phyloP scores from a whole-genome alignment of 768 basidiomycete species.

The Lentinula edodes region DNA sequence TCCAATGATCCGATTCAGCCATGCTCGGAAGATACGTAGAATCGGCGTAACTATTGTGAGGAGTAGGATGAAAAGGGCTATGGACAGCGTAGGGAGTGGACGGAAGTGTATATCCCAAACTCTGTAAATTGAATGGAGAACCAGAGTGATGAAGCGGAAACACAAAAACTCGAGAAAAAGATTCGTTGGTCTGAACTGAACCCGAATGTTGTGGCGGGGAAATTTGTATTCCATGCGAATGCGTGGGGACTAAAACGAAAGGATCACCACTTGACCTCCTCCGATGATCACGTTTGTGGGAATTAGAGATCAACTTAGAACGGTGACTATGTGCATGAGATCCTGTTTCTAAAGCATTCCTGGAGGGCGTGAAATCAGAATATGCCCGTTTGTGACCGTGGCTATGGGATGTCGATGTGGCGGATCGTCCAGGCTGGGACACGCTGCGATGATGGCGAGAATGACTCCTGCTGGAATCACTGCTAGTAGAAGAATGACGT shows the following conservation, averaged over 20 bases:
- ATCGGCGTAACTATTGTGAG: not conserved
- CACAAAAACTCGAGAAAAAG: not conserved
- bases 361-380: not conserved
- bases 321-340: not conserved
- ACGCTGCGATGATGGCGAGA: not conserved
- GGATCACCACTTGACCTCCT: not conserved
- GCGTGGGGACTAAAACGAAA: not conserved
- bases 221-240: not conserved
- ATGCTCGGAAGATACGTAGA: not conserved
- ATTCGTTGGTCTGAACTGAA: not conserved
- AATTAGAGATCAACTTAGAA: not conserved
- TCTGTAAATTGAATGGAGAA: not conserved
- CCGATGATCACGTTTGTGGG: not conserved
- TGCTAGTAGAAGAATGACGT: not conserved
- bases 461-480: not conserved
- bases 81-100: conserved; percentile 40
- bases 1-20: not conserved
- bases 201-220: not conserved
- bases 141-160: not conserved
- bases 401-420: not conserved
- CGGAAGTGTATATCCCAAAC: conserved; percentile 15
- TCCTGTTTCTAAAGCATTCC: not conserved
- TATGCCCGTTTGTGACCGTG: not conserved
- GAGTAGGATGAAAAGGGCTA: not conserved
- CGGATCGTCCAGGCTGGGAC: not conserved